Evolutionary conservation across 257 asterid genomes (phyloP).

Genomic region (Scutellaria galericulata): DNA sequence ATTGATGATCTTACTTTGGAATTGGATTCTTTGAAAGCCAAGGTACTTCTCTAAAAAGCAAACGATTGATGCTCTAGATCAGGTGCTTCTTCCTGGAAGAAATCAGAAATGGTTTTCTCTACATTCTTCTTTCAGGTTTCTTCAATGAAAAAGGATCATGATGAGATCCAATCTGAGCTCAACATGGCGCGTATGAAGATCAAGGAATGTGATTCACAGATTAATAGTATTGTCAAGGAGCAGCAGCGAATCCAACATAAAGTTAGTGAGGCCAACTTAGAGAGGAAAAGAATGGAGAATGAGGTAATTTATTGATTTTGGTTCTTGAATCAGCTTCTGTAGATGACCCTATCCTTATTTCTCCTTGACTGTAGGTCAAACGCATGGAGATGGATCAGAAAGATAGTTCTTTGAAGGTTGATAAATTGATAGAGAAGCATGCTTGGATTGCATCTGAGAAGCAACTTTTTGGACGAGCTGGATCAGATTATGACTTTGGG

Average conservation of each 20-base stretch:
- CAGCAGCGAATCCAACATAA: conserved; percentile 71
- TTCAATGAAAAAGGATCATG: conserved; percentile 55
- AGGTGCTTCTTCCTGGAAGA: conserved; percentile 19
- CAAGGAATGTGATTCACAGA: conserved; percentile 87
- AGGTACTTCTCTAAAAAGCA: conserved; percentile 52
- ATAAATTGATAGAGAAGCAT: conserved; percentile 84
- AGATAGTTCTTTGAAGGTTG: conserved; percentile 80
- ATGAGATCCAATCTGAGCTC: conserved; percentile 73
- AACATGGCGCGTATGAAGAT: conserved; percentile 73
- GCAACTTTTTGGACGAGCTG: conserved; percentile 86
- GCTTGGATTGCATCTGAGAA: conserved; percentile 95
- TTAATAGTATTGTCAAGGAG: conserved; percentile 70
- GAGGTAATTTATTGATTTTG: conserved; percentile 56
- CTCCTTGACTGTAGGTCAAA: conserved; percentile 61
- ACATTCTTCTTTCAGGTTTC: conserved; percentile 54
- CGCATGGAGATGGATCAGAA: conserved; percentile 92
- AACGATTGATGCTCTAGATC: conserved; percentile 20
- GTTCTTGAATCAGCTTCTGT: conserved; percentile 30
- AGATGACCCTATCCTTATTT: conserved; percentile 7
- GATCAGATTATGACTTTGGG: conserved; percentile 94
- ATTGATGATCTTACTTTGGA: conserved; percentile 57
- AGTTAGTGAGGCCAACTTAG: conserved; percentile 75
- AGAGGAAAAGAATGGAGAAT: conserved; percentile 92
- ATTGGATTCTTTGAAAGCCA: conserved; percentile 66
- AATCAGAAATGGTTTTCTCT: conserved; percentile 18